Conservation (phyloP, 2,329 filamentous ascomycete genomes). For the Aquanectria penicillioides region DNA sequence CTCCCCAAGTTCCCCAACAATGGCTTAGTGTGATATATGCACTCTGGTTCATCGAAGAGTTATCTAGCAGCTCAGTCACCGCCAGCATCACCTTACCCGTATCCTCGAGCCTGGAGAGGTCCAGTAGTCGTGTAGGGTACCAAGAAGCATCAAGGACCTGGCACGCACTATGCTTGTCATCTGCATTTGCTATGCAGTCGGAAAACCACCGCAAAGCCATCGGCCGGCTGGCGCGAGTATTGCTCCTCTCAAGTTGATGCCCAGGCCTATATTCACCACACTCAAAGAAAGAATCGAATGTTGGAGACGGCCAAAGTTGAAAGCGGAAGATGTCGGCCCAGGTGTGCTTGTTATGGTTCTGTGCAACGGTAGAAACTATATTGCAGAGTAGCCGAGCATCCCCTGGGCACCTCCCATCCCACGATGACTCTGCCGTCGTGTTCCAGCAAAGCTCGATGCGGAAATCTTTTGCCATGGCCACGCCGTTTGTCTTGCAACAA, state of each 20-base stretch:
- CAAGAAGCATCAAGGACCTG: not conserved
- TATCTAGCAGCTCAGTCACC: not conserved
- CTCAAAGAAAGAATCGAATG: not conserved
- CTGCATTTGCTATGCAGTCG: not conserved
- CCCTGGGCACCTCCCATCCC: too few relatives aligned
- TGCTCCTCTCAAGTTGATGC: not conserved
- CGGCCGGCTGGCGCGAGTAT: not conserved
- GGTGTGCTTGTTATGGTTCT: not conserved
- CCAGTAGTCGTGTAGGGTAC: not conserved
- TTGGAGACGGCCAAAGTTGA: not conserved
- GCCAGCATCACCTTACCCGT: not conserved
- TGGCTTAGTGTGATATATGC: constrained; percentile 2
- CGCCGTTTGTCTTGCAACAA: not conserved
- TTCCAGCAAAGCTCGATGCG: not conserved
- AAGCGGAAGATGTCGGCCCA: not conserved
- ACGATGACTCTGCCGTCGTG: too few relatives aligned
- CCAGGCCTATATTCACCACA: not conserved
- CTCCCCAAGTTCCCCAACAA: not conserved
- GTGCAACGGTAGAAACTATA: not conserved
- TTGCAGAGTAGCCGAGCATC: not conserved
- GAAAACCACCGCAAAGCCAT: not conserved
- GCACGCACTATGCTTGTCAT: not conserved
- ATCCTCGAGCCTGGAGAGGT: not conserved
- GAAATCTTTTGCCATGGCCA: not conserved
- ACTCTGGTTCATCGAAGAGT: not conserved